Percentiles rank a stretch among this genome's conserved stretches.
Conservation (phyloP, 1,139 yeast species). For the Hyphopichia khmerensis region DNA sequence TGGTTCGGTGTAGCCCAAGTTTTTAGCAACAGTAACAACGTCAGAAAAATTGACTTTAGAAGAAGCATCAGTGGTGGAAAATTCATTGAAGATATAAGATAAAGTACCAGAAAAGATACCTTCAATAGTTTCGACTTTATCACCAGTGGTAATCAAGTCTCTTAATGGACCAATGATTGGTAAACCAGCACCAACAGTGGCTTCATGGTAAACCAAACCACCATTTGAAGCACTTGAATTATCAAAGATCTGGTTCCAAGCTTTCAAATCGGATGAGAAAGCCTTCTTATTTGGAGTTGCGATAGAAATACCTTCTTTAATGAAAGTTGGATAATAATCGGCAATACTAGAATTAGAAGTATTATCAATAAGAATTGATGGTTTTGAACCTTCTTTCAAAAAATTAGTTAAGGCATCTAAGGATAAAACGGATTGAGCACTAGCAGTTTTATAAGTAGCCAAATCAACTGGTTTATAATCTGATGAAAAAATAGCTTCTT, state of each 20-base stretch:
- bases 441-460: slow-evolving; percentile 56
- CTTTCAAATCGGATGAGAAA: slow-evolving; percentile 72
- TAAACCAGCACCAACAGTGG: slow-evolving; percentile 98
- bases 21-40: slow-evolving; percentile 82
- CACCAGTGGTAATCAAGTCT: slow-evolving; percentile 90
- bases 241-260: slow-evolving; percentile 76
- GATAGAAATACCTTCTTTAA: slow-evolving; percentile 78
- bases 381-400: slow-evolving; percentile 64
- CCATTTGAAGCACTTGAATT: slow-evolving; percentile 51
- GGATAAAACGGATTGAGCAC: slow-evolving; percentile 49
- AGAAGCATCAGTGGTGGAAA: slow-evolving; percentile 65
- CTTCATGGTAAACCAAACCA: slow-evolving; percentile 93
- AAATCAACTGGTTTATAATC: slow-evolving; percentile 74
- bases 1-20: slow-evolving; percentile 96
- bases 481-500: slow-evolving; percentile 62
- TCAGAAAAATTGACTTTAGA: slow-evolving; percentile 75
- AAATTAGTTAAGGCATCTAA: slow-evolving; percentile 59
- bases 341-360: slow-evolving; percentile 84
- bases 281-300: slow-evolving; percentile 99
- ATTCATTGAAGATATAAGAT: slow-evolving; percentile 94
- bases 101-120: slow-evolving; percentile 96
- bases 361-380: slow-evolving; percentile 87
- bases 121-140: slow-evolving; percentile 83
- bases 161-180: slow-evolving; percentile 88
- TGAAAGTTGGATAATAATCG: slow-evolving; percentile 68